A percentile compares a stretch with the other conserved stretches of the same genome.
Evolutionary conservation across 2,329 filamentous ascomycete genomes (phyloP).

Genomic region (Davidsoniella virescens): DNA sequence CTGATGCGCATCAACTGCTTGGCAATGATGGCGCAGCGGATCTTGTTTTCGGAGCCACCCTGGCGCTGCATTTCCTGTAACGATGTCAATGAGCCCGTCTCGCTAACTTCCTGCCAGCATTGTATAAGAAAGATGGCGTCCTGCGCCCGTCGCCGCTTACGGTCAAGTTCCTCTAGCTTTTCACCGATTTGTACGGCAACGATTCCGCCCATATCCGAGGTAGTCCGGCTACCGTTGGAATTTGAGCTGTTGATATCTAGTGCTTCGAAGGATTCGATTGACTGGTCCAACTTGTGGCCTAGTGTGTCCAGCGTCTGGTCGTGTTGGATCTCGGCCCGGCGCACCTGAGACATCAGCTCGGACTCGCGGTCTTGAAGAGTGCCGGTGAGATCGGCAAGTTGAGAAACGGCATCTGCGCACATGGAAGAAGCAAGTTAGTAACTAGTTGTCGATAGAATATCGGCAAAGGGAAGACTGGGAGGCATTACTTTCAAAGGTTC

Average conservation of each 20-base stretch:
- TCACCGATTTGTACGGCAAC: slow-evolving; percentile 91
- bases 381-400: slow-evolving; percentile 55
- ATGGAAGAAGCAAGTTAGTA: slow-evolving; percentile 5
- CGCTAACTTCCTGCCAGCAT: slow-evolving; percentile 92
- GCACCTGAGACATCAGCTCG: slow-evolving; percentile 75
- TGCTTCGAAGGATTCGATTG: slow-evolving; percentile 80
- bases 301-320: slow-evolving; percentile 78
- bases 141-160: slow-evolving; percentile 73
- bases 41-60: slow-evolving; percentile 77
- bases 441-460: slow-evolving; percentile 3
- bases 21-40: slow-evolving; percentile 84
- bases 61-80: slow-evolving; percentile 77
- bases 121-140: slow-evolving; percentile 92
- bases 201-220: slow-evolving; percentile 28
- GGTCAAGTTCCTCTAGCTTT: slow-evolving; percentile 81
- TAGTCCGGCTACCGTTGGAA: slow-evolving; percentile 24
- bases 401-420: slow-evolving; percentile 41
- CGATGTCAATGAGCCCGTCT: slow-evolving; percentile 71
- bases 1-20: slow-evolving; percentile 89
- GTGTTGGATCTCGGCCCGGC: slow-evolving; percentile 81
- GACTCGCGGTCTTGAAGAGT: slow-evolving; percentile 84
- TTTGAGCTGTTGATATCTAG: slow-evolving; percentile 53
- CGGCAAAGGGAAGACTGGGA: not conserved
- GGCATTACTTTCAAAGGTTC: slow-evolving; percentile 65
- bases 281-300: slow-evolving; percentile 77